Evolutionary conservation across 352 stramenopile genomes (phyloP), one percentile per base, ranked within the genome.

Genomic region (Globisporangium rhizosaccharum): DNA sequence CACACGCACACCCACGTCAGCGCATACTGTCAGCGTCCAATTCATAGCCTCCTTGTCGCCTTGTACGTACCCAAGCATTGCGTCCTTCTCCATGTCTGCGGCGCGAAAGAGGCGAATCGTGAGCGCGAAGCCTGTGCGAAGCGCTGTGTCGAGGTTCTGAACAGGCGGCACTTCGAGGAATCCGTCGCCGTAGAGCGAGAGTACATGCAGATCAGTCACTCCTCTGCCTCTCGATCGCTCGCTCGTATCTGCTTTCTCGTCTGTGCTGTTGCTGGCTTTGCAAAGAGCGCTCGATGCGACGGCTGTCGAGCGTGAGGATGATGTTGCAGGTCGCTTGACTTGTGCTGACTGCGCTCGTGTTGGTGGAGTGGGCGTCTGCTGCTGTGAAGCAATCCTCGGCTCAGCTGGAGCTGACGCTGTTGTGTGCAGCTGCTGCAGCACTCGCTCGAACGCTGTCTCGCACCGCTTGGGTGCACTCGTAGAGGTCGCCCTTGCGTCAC

Each of bases 151-250:
- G 42, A 30, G 33, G 10, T 26, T 30, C 25, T 47, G n/a, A 20
- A 18, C 48, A 8, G 61, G 53, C 2, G 50, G 70, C n/a, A 81
- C 62, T 36, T 84, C 72, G 20, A 85, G 41, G 54, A 82, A 85
- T 2, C 75, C 75, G 45, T 85, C 75, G 1, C 75, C 75, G 36
- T 85, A 85, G 7, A 85, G 58, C 3, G 75, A 73, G 33, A 85
- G 68, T 17, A 80, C 68, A 3, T 59, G 11, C n/a, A 46, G 11
- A 4, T 8, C 37, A 10, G 4, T 14, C 10, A 20, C 11, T 9
- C 18, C 14, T 3, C 23, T 47, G 44, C 17, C 20, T n/a, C 14
- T 0, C 10, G 44, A 8, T 46, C 41, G 41, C 41, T 46, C 41
- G 41, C 17, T n/a, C 17, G 41, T n/a, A 46, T 15, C 41, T 11